Percentiles rank a stretch among this genome's conserved stretches.
Conservation (phyloP, 2,329 filamentous ascomycete species). For the Trichoderma citrinoviride region DNA sequence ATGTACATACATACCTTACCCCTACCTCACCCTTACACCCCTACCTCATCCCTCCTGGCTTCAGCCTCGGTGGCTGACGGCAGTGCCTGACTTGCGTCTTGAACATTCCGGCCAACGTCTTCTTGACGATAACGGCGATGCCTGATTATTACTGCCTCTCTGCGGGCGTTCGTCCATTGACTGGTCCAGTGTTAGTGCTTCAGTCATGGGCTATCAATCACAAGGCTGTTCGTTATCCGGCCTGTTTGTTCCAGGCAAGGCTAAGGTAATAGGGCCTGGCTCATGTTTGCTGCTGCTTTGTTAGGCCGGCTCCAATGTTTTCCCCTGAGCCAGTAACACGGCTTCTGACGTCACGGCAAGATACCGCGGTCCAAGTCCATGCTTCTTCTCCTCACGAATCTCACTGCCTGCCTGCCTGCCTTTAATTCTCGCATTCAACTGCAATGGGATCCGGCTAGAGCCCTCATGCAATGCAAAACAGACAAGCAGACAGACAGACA, state of each 20-base stretch:
- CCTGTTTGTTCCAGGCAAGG: background rate
- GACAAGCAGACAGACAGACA: background rate
- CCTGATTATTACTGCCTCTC: no score
- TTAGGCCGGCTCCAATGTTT: background rate
- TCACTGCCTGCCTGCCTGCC: no score
- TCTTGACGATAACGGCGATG: no score
- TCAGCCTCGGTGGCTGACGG: background rate
- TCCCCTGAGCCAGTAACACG: background rate
- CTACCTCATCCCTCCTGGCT: background rate
- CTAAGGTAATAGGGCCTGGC: no score
- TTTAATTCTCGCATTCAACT: background rate
- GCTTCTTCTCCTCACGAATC: constrained; percentile 10
- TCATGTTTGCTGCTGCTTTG: background rate
- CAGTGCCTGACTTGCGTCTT: background rate
- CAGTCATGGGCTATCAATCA: no score
- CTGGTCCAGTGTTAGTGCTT: no score
- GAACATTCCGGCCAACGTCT: no score
- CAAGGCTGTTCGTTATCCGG: background rate
- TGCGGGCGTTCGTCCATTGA: no score
- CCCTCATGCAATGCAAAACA: constrained; percentile 13
- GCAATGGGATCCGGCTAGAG: background rate
- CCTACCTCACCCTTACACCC: background rate
- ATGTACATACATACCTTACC: background rate
- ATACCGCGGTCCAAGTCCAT: background rate
- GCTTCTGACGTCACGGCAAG: constrained; percentile 7